Conservation (phyloP, 805 yeast species). For the Limtongia smithiae region DNA sequence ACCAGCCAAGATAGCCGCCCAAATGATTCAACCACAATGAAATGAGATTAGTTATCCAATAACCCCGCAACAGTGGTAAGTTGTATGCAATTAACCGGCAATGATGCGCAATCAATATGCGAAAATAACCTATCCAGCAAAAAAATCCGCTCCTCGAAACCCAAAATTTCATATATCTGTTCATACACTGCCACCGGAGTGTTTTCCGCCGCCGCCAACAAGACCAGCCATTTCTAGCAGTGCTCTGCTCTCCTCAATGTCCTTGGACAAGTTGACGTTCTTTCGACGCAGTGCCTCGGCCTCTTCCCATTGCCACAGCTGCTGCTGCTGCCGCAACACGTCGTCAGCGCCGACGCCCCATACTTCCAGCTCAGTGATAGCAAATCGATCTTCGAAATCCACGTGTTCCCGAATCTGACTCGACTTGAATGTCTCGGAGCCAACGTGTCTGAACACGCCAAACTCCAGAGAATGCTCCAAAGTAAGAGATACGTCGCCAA, state of each 20-base stretch:
- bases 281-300: slow-evolving; percentile 77
- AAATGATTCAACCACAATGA: too few species aligned
- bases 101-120: too few species aligned
- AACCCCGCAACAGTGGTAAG: too few species aligned
- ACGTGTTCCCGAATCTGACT: slow-evolving; percentile 37
- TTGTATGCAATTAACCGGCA: too few species aligned
- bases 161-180: too few species aligned
- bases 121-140: too few species aligned
- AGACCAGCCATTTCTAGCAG: slow-evolving; percentile 78
- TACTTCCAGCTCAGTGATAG: slow-evolving; percentile 74
- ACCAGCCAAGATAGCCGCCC: too few species aligned
- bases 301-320: slow-evolving; percentile 89
- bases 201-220: slow-evolving; percentile 43
- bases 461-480: slow-evolving; percentile 75
- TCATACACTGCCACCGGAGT: slow-evolving; percentile 50
- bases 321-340: slow-evolving; percentile 71
- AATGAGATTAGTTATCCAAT: too few species aligned
- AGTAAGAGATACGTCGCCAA: slow-evolving; percentile 78
- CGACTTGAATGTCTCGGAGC: slow-evolving; percentile 41
- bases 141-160: too few species aligned
- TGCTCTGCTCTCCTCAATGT: slow-evolving; percentile 55
- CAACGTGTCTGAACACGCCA: slow-evolving; percentile 71
- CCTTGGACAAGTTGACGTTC: slow-evolving; percentile 60
- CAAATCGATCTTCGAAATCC: slow-evolving; percentile 65
- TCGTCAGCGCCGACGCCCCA: slow-evolving; percentile 87